Evolutionary conservation across 305 asterid genomes (phyloP).

Genomic region (Caryopteris hybrid): DNA sequence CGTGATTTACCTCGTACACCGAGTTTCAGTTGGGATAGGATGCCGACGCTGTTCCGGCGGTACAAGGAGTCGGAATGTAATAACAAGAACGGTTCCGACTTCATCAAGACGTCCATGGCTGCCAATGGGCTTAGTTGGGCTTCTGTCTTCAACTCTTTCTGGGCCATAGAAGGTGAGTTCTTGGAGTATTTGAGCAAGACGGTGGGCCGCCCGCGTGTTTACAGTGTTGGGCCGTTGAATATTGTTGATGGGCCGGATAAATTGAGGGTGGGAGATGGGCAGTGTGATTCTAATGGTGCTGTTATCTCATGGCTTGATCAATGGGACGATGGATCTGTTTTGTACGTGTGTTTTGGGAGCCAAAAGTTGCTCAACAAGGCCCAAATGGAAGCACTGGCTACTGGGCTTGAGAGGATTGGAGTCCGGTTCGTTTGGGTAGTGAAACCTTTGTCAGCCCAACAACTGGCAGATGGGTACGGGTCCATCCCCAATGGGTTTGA

Average conservation of each 20-base stretch:
- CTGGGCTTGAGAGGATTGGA: conserved; percentile 58
- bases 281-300: neutral
- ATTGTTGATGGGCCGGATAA: conserved; percentile 20
- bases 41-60: conserved; percentile 43
- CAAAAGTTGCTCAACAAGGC: conserved; percentile 46
- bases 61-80: conserved; percentile 27
- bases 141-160: conserved; percentile 32
- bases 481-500: conserved; percentile 44
- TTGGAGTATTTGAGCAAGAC: conserved; percentile 24
- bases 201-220: conserved; percentile 33
- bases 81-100: neutral
- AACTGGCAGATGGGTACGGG: conserved; percentile 39
- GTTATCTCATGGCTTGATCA: conserved; percentile 50
- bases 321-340: conserved; percentile 44
- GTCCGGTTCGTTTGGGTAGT: conserved; percentile 54
- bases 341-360: conserved; percentile 68
- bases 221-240: conserved; percentile 39
- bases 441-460: conserved; percentile 40
- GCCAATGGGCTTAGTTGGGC: conserved; percentile 41
- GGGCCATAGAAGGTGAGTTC: conserved; percentile 37
- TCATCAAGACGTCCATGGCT: conserved; percentile 25
- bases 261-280: neutral
- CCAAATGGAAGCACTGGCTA: conserved; percentile 56
- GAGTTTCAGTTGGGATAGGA: conserved; percentile 29
- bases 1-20: conserved; percentile 45